A percentile compares a stretch with the other conserved stretches of the same genome.
Conservation (phyloP, 2,329 filamentous ascomycete species). For the Didymella pomorum region DNA sequence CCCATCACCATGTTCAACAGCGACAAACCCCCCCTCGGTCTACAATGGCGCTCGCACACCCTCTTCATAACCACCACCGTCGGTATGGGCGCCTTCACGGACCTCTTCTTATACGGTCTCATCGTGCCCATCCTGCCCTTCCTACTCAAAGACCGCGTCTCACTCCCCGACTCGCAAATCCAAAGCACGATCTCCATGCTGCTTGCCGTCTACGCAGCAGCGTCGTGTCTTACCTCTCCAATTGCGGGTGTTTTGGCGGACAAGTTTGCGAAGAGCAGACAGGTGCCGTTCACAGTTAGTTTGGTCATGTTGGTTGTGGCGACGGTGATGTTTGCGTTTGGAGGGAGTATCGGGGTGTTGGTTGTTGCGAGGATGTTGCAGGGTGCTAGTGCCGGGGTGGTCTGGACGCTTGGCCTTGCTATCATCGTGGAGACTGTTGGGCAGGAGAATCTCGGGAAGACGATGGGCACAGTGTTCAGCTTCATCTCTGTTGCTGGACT, state of each 20-base stretch:
- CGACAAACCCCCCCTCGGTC: slow-evolving; percentile 22
- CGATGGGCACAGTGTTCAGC: slow-evolving; percentile 68
- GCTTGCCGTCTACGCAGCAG: slow-evolving; percentile 63
- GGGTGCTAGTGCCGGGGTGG: slow-evolving; percentile 63
- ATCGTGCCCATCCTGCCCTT: slow-evolving; percentile 67
- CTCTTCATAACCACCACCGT: slow-evolving; percentile 67
- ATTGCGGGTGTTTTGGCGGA: slow-evolving; percentile 65
- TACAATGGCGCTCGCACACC: slow-evolving; percentile 64
- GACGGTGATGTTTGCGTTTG: slow-evolving; percentile 64
- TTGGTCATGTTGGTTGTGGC: slow-evolving; percentile 61
- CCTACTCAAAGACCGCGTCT: slow-evolving; percentile 62
- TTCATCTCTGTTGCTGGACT: slow-evolving; percentile 67
- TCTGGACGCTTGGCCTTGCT: slow-evolving; percentile 67
- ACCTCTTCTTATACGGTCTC: slow-evolving; percentile 67
- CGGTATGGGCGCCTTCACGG: slow-evolving; percentile 63
- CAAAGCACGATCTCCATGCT: slow-evolving; percentile 63
- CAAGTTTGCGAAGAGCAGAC: slow-evolving; percentile 57
- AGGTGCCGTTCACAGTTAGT: slow-evolving; percentile 66
- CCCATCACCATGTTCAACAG: slow-evolving; percentile 1
- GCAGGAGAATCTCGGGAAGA: slow-evolving; percentile 65
- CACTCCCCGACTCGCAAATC: slow-evolving; percentile 57
- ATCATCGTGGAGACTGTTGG: slow-evolving; percentile 67
- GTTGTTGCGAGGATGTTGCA: slow-evolving; percentile 64
- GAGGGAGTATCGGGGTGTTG: slow-evolving; percentile 58
- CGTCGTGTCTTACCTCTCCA: slow-evolving; percentile 61